These are phyloP conservation scores for Metarhizium brunneum DNA, from an alignment of 2,329 filamentous ascomycete species.

Conservation along the genomic window DNA sequence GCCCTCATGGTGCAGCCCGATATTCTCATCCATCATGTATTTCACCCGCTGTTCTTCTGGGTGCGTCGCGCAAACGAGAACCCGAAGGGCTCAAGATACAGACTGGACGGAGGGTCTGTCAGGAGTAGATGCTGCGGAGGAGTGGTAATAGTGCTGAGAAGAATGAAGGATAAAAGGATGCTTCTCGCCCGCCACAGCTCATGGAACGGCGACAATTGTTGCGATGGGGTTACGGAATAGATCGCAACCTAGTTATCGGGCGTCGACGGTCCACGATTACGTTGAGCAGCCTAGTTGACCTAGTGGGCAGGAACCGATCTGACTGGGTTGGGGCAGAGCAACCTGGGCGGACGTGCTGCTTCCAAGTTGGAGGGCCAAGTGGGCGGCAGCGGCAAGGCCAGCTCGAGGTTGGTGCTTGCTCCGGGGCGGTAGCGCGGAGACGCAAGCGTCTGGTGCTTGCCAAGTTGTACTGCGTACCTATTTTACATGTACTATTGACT, in stretches of 20 bases:
- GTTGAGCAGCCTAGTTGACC: not conserved
- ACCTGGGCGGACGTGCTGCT: too few species aligned
- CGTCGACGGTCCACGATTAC: not conserved
- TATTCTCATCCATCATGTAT: conserved; percentile 29
- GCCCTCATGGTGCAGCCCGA: conserved; percentile 23
- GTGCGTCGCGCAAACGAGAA: conserved; percentile 1
- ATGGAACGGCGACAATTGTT: not conserved
- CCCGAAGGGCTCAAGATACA: not conserved
- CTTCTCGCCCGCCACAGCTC: not conserved
- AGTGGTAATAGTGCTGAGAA: not conserved
- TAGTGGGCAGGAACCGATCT: not conserved
- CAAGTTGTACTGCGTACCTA: too few species aligned
- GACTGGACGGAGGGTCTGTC: not conserved
- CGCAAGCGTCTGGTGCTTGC: not conserved
- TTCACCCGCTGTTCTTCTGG: not conserved
- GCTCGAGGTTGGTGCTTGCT: not conserved
- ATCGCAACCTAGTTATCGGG: not conserved
- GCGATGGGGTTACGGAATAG: not conserved
- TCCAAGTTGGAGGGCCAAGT: too few species aligned
- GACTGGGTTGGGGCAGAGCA: not conserved
- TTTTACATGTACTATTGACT: too few species aligned
- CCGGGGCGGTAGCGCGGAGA: not conserved
- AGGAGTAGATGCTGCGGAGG: not conserved
- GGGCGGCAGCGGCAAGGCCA: too few species aligned
- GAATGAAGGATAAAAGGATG: not conserved